These are phyloP conservation scores for Schoenoplectus tabernaemontani DNA, from an alignment of 202 grass and related monocot species.

Conservation along the genomic window DNA sequence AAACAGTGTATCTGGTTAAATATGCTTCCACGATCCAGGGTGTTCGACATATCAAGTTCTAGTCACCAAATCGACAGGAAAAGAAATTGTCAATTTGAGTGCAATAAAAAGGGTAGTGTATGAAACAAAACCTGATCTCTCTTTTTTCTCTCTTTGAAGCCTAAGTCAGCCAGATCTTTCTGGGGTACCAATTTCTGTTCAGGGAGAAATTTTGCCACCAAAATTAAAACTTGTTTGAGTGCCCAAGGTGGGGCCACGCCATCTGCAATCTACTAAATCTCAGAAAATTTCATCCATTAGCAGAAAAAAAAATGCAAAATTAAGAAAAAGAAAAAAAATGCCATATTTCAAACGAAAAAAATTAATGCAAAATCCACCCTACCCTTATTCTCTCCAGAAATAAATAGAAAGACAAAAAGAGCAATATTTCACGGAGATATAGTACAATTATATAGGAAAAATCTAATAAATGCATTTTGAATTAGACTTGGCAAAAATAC, in stretches of 20 bases:
- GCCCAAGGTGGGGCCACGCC: conserved; percentile 78
- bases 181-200: conserved; percentile 81
- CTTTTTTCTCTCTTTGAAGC: conserved; percentile 66
- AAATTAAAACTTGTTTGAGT: conserved; percentile 68
- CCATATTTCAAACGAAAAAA: too few species aligned
- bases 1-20: conserved; percentile 7
- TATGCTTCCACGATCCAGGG: background rate
- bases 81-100: background rate
- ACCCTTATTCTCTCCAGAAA: too few species aligned
- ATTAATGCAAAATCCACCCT: too few species aligned
- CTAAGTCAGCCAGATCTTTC: conserved; percentile 79
- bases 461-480: too few species aligned
- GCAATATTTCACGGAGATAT: too few species aligned
- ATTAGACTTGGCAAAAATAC: too few species aligned
- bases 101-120: conserved; percentile 15
- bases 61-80: background rate
- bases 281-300: too few species aligned
- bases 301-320: background rate
- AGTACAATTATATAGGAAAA: too few species aligned
- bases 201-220: conserved; percentile 57
- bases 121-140: conserved; percentile 54
- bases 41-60: background rate
- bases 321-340: too few species aligned
- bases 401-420: too few species aligned
- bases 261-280: conserved; percentile 61